Base-by-base conservation (phyloP, 2,329 filamentous ascomycete species). In the Penicillium palitans region DNA sequence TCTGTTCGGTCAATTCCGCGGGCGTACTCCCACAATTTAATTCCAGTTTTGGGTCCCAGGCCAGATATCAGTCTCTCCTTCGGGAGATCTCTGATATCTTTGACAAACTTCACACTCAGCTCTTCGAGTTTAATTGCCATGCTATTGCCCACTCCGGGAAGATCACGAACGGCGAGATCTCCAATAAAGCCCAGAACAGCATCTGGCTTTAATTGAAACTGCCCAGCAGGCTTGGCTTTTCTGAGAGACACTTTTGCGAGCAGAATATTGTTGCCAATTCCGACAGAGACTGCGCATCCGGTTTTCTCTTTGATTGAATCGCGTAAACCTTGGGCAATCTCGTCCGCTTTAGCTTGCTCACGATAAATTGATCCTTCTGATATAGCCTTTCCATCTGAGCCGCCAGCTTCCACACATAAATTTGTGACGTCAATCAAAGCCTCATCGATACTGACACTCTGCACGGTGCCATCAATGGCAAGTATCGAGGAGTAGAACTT, bases 381-480 rank as follows among this genome's bases (percentile, higher is more conserved):
- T 5, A 87, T 70, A 1, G 82, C 84, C 24, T 79, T 78, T 0
- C 89, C 90, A 66, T 89, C 84, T 1, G 88, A 90, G 2, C 85
- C 87, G 12, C 85, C 83, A 15, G 82, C 83, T 13, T 82, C 78
- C 45, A 91, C 77, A 59, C 95, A 90, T 4, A 90, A 76, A 4
- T 80, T 79, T 3, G 90, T 95, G 35, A 93, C 83, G 73, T 99
- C 95, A 17, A 99, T 78, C 8, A 99, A 82, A 1, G 92, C 95
- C 75, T 99, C 96, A 65, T 99, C 96, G 46, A 99, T 90, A 70
- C 95, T 98, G 52, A 99, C 93, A 69, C 95, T 98, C 72, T 99
- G 95, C 0, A 98, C 91, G 19, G 91, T 76, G 1, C 92, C 93
- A 19, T 89, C 91, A 9, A 92, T 81, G 6, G 86, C 84, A 35